Evolutionary conservation across 192 early-diverging fungal species (phyloP).

Genomic region (Irineochytrium annulatum): DNA sequence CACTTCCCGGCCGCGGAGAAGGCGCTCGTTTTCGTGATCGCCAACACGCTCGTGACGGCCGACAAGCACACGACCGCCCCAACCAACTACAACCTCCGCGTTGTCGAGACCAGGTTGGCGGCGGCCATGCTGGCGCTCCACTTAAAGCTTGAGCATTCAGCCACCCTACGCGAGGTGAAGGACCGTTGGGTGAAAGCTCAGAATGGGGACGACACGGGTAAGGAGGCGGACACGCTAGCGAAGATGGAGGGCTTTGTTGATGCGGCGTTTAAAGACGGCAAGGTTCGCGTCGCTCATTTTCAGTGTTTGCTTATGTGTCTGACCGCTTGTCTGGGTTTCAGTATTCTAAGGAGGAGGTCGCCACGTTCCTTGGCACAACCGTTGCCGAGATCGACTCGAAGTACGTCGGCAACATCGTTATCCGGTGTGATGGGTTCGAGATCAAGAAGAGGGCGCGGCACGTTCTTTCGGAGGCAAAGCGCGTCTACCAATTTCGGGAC

Average conservation of each 20-base stretch:
- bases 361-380: constrained; percentile 20
- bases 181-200: constrained; percentile 16
- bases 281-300: too few relatives aligned
- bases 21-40: constrained; percentile 75
- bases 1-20: constrained; percentile 52
- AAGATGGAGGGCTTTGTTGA: constrained; percentile 15
- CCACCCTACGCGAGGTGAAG: constrained; percentile 36
- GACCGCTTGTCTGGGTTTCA: too few relatives aligned
- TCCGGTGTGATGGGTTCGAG: constrained; percentile 64
- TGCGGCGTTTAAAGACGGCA: constrained; percentile 17
- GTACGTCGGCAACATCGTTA: constrained; percentile 47
- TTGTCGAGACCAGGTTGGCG: constrained; percentile 83
- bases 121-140: constrained; percentile 48
- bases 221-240: neutral
- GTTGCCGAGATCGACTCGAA: constrained; percentile 33
- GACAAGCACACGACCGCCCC: constrained; percentile 88
- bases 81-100: constrained; percentile 86
- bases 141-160: constrained; percentile 7
- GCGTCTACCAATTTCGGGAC: constrained; percentile 71
- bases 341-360: constrained; percentile 35
- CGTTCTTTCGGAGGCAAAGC: constrained; percentile 72
- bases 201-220: neutral
- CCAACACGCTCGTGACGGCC: constrained; percentile 78
- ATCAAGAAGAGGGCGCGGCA: constrained; percentile 78
- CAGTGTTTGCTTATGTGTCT: too few relatives aligned